Evolutionary conservation across 495 filamentous ascomycete genomes (phyloP), one percentile per base, ranked within the genome.

Genomic region (Corynascus novoguineensis): DNA sequence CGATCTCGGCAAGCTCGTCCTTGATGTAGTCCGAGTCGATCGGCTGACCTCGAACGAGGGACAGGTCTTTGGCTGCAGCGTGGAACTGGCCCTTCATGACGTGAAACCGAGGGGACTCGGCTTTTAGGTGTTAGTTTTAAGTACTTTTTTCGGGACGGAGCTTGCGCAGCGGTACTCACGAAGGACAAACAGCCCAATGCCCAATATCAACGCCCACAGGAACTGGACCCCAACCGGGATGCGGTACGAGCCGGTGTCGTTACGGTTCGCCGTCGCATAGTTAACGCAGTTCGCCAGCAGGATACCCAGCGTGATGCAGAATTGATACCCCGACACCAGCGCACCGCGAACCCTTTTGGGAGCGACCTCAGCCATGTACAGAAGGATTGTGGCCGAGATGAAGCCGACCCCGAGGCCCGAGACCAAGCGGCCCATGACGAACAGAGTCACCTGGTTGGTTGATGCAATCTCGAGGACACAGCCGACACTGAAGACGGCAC

Each of bases 21-120:
- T 83, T 68, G 62, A 93, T 71, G 60, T 79, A 78, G 1, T 83
- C 78, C 50, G 86, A 82, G 24, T 86, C 84, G 34, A 79, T 41
- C 15, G 84, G 75, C 56, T 90, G 78, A 49, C 85, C 80, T 42
- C 89, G 86, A 25, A 92, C 79, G 52, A 77, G 76, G 25, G 80
- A 73, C 32, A 93, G 81, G 3, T 80, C 67, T 55, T 75, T 78
- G 41, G 78, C 77, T 25, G 89, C 89, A 32, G 70, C 65, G 34
- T 86, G 81, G 56, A 86, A 73, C 53, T 81, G 74, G 58, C 84
- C 86, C 53, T 82, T 78, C 75, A 87, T 90, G 72, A 95, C 87
- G 59, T 84, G 78, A 75, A 80, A 95, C 50, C 89, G 86, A 10
- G 89, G 89, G 0, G 89, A 90, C 57, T 95, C 89, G 34, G 89